Percentiles rank a stretch among this genome's conserved stretches.
These are phyloP conservation scores for Schwanniomyces pseudopolymorphus DNA, from an alignment of 805 yeast genomes.

Conservation along the genomic window DNA sequence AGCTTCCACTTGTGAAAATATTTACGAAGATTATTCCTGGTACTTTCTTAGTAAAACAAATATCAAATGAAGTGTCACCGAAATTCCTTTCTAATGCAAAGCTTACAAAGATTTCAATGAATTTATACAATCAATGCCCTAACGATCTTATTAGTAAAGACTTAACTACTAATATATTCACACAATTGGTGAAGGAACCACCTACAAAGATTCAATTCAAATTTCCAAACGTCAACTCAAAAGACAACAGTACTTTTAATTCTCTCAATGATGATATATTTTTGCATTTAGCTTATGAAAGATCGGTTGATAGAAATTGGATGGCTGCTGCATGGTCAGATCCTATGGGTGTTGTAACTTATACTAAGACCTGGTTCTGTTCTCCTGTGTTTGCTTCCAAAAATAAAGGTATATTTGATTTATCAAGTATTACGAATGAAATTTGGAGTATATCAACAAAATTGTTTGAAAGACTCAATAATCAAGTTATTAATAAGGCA, in stretches of 20 bases:
- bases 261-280: slow-evolving; percentile 62
- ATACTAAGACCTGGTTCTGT: slow-evolving; percentile 65
- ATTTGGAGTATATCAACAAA: slow-evolving; percentile 61
- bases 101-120: slow-evolving; percentile 47
- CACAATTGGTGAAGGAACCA: slow-evolving; percentile 39
- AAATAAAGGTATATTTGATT: slow-evolving; percentile 20
- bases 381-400: slow-evolving; percentile 17
- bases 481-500: slow-evolving; percentile 29
- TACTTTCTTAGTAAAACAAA: slow-evolving; percentile 20
- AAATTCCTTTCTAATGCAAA: slow-evolving; percentile 32
- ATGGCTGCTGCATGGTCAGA: slow-evolving; percentile 87
- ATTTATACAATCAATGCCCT: slow-evolving; percentile 60
- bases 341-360: slow-evolving; percentile 66
- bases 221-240: slow-evolving; percentile 21
- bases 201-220: slow-evolving; percentile 36
- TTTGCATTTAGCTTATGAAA: slow-evolving; percentile 81
- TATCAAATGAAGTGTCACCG: slow-evolving; percentile 13
- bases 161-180: slow-evolving; percentile 16
- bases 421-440: slow-evolving; percentile 58
- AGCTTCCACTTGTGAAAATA: slow-evolving; percentile 37
- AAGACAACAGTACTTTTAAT: slow-evolving; percentile 13
- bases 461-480: slow-evolving; percentile 37
- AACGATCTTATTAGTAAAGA: slow-evolving; percentile 15
- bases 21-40: slow-evolving; percentile 39
- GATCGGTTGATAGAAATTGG: slow-evolving; percentile 83